Evolutionary conservation across 805 yeast genomes (phyloP), one percentile per base, ranked within the genome.

Genomic region (Cyberlindnera maritima): DNA sequence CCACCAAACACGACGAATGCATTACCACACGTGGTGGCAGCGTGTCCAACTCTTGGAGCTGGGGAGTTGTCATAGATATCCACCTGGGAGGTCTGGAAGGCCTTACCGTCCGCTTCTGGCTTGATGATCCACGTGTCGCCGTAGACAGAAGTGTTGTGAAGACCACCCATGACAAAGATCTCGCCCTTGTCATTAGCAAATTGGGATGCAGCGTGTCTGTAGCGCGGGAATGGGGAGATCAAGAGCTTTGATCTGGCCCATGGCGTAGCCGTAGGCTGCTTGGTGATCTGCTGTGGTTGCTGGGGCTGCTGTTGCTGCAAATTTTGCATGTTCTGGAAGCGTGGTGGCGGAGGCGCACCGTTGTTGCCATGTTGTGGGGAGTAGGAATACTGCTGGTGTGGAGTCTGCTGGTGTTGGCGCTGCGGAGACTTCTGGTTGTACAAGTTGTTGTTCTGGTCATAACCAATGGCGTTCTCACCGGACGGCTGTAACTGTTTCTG

Each of bases 1-100:
- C 99, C 99, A 31, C 98, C 99, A 67, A 88, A 92, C 13, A 94
- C 80, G 38, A 94, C 90, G 60, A 85, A 94, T 1, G 98, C 98
- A 61, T 91, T 92, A 13, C 98, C 99, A 50, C 96, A 84, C 29
- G 92, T 74, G 10, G 91, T 86, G 2, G 96, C 77, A 6, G 96
- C 88, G 67, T 94, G 99, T 3, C 98, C 98, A 7, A 92, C 97
- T 58, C 99, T 81, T 29, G 98, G 97, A 17, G 96, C 92, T 2
- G 97, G 97, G 15, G 88, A 80, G 42, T 86, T 82, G 51, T 84
- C 88, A 42, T 80, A 79, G 50, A 86, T 87, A 49, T 85, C 88
- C 41, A 84, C 74, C 58, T 72, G 85, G 43, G 75, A 65, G 38
- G 70, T 81, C 60, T 59, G 67, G 55, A 57, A 73, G 46, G 53